phyloP scores from a whole-genome alignment of 2,329 filamentous ascomycete species.

The Sclerotinia subarctica region DNA sequence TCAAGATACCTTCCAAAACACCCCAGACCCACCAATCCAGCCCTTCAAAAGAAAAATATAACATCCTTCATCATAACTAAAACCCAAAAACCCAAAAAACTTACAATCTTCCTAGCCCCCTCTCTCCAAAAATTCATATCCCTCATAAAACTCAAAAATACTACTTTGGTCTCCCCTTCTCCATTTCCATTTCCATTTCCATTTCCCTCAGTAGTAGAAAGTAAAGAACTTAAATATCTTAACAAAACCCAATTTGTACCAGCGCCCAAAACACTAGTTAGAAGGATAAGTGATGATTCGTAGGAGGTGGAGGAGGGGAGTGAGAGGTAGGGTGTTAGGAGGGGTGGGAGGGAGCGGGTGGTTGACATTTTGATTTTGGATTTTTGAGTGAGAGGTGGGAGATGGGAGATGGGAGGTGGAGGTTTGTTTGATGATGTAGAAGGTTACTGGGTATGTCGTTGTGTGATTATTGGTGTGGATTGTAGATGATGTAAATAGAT shows the following conservation, averaged over 20 bases:
- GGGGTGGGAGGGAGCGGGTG: conserved; percentile 47
- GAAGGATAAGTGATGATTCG: conserved; percentile 58
- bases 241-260: conserved; percentile 64
- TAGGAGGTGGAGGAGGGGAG: conserved; percentile 44
- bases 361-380: not conserved
- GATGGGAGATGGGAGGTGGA: not conserved
- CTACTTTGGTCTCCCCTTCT: conserved; percentile 48
- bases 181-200: not conserved
- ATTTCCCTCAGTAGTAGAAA: conserved; percentile 13
- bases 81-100: conserved; percentile 30
- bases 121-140: conserved; percentile 76
- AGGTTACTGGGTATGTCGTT: not conserved
- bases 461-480: not conserved
- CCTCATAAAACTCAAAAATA: conserved; percentile 80
- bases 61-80: no score
- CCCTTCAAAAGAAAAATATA: no score
- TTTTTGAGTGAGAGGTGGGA: not conserved
- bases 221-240: conserved; percentile 46
- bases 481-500: not conserved
- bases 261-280: conserved; percentile 66
- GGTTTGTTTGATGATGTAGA: not conserved
- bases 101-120: conserved; percentile 64
- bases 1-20: not conserved
- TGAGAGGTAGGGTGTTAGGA: conserved; percentile 61
- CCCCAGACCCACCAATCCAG: no score